Evolutionary conservation across 306 rosid genomes (phyloP), one percentile per base, ranked within the genome.

Genomic region (Cajanus cajan): DNA sequence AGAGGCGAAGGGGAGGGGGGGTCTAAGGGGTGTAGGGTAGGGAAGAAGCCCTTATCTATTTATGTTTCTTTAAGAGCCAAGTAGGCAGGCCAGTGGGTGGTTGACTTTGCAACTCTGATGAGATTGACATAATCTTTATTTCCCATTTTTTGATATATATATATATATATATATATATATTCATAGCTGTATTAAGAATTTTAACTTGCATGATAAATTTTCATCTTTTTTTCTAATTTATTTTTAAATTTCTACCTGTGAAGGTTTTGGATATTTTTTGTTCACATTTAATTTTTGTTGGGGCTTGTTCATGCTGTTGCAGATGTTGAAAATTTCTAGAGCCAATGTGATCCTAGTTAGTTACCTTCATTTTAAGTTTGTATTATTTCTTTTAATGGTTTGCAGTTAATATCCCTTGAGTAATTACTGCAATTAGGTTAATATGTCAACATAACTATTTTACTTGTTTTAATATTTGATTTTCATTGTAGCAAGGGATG

Each of bases 301-400:
- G n/a, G 33, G 9, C 4, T 34, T 68, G 34, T 37, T 64, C 40
- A 34, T 70, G 22, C 7, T 77, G 28, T 61, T 81, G 90, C 97
- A 92, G 98, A 94, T 75, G 94, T 90, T 84, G 89, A 88, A 66
- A 88, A 88, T 14, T 90, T 94, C 86, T 89, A 68, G 85, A 84
- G 66, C 78, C 90, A 84, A 82, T 92, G 98, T 74, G 97, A 91
- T 83, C 98, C 98, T 80, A 97, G 97, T 93, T 65, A 86, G 86
- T 68, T 25, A 8, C 13, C 11, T 48, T 55, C 15, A 39, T 16
- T 73, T 45, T 21, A 9, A 77, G 73, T 48, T 81, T 72, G 18
- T 41, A 37, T 47, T 58, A 6, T 55, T 25, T 12, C 43, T 48
- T 41, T 40, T 39, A 14, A 41, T 24, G 34, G 10, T 43, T 71